Percentiles rank a stretch among this genome's conserved stretches.
Conservation (phyloP, 2,329 filamentous ascomycete species). For the Pezicula carpinea region DNA sequence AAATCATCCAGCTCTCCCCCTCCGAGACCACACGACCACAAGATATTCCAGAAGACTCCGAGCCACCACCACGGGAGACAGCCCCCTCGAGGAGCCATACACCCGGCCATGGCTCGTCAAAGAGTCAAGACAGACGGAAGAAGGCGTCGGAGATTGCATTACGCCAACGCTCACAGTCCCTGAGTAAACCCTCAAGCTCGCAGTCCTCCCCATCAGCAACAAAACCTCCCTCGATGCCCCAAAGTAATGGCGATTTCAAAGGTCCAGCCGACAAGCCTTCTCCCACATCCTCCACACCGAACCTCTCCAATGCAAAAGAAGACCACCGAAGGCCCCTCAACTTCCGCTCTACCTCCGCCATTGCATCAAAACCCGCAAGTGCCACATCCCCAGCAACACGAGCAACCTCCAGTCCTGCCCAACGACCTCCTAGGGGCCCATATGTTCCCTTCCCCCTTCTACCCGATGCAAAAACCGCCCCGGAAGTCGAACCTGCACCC, state of each 20-base stretch:
- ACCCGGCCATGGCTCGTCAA: conserved; percentile 55
- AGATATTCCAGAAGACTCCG: conserved; percentile 32
- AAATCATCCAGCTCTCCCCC: conserved; percentile 39
- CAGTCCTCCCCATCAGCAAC: conserved; percentile 16
- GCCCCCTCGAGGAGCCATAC: conserved; percentile 52
- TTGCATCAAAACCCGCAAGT: conserved; percentile 22
- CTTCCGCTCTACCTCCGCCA: conserved; percentile 43
- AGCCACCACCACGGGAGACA: conserved; percentile 30
- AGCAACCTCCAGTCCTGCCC: conserved; percentile 16
- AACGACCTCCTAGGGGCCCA: conserved; percentile 25
- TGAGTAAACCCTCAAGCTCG: conserved; percentile 17
- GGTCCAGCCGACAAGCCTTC: conserved; percentile 9
- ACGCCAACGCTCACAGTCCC: conserved; percentile 29
- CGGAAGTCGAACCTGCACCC: conserved; percentile 58
- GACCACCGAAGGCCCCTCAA: conserved; percentile 37
- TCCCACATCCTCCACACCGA: conserved; percentile 12
- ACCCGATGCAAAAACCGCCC: conserved; percentile 48
- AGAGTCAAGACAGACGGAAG: conserved; percentile 38
- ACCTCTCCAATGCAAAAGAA: neutral
- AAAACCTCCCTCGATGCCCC: conserved; percentile 15
- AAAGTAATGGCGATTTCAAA: conserved; percentile 4
- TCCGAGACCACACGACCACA: conserved; percentile 28
- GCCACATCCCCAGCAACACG: conserved; percentile 18
- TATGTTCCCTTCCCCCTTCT: conserved; percentile 52
- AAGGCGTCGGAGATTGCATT: conserved; percentile 24